These are phyloP conservation scores for Zygosaccharomyces pseudobailii DNA, from an alignment of 1,139 yeast genomes.

Conservation along the genomic window DNA sequence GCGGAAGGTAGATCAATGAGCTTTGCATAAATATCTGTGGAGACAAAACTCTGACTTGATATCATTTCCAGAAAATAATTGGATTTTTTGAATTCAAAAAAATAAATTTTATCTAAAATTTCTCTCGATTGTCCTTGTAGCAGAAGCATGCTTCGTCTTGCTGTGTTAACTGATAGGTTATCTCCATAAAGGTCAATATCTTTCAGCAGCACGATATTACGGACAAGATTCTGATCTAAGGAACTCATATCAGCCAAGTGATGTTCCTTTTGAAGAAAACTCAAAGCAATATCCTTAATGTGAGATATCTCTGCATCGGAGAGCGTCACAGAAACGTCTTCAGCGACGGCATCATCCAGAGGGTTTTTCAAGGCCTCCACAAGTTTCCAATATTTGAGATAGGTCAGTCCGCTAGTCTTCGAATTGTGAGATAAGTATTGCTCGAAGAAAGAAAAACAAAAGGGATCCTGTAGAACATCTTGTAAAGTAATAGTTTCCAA, in stretches of 20 bases:
- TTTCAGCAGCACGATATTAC: constrained; percentile 14
- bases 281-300: constrained; percentile 11
- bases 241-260: constrained; percentile 12
- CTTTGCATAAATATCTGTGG: constrained; percentile 15
- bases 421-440: constrained; percentile 13
- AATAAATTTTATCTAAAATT: constrained; percentile 47
- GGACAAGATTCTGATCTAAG: constrained; percentile 18
- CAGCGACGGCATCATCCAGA: constrained; percentile 47
- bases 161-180: constrained; percentile 32
- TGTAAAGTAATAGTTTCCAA: constrained; percentile 17
- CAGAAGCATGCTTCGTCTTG: constrained; percentile 52
- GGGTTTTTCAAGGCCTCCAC: constrained; percentile 72
- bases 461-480: constrained; percentile 17
- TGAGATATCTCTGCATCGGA: constrained; percentile 12
- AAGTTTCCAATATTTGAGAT: constrained; percentile 58
- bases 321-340: constrained; percentile 22
- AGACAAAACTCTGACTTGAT: constrained; percentile 19
- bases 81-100: constrained; percentile 54
- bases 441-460: constrained; percentile 17
- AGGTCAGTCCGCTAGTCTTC: constrained; percentile 14
- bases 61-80: constrained; percentile 42
- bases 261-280: constrained; percentile 13
- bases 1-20: constrained; percentile 8
- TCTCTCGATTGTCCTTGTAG: constrained; percentile 51
- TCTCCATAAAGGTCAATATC: constrained; percentile 4